Evolutionary conservation across 2,329 filamentous ascomycete species (phyloP), one percentile per base, ranked within the genome.

Genomic region (Furcasterigmium furcatum): DNA sequence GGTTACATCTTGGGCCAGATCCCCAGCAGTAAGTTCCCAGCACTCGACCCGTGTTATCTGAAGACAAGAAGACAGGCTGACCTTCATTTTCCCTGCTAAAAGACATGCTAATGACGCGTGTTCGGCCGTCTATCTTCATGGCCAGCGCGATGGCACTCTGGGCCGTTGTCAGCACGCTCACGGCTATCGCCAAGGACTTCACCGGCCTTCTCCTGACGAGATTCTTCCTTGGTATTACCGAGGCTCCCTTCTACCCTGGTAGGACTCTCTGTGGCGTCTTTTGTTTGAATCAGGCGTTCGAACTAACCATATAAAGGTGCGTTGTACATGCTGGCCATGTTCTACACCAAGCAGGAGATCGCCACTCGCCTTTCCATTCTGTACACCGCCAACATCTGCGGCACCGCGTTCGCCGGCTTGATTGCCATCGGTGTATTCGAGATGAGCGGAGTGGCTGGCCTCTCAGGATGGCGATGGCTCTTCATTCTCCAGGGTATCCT

Each of bases 401-500:
- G 46, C 10, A 40, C 60, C n/a, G 58, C 49, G 16, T 54, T 57
- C 27, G 53, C 53, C 8, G 55, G 56, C 4, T 45, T 55, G 19
- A 46, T 53, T 24, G 49, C 51, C 3, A 48, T 52, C 24, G 49
- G 45, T 6, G 46, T 53, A 25, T 61, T 66, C 9, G 62, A 65
- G 8, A 62, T 76, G 36, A 68, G 74, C 20, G 66, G 67, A 4
- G 58, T 57, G 14, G 64, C 62, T 35, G 71, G 71, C 1, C 61
- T 76, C 8, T 55, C 59, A 8, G 72, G 72, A 4, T 76, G 72
- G 73, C 59, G 69, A 47, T 76, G 72, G 72, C 53, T 73, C 1
- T 76, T 76, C 49, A 68, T 71, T 39, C 55, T 66, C 8, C 68
- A 72, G 49, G 70, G 70, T 1, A 36, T 36, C n/a, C 16, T 36